phyloP scores from a whole-genome alignment of 148 eudicot genomes.

The Rhododendron molle region DNA sequence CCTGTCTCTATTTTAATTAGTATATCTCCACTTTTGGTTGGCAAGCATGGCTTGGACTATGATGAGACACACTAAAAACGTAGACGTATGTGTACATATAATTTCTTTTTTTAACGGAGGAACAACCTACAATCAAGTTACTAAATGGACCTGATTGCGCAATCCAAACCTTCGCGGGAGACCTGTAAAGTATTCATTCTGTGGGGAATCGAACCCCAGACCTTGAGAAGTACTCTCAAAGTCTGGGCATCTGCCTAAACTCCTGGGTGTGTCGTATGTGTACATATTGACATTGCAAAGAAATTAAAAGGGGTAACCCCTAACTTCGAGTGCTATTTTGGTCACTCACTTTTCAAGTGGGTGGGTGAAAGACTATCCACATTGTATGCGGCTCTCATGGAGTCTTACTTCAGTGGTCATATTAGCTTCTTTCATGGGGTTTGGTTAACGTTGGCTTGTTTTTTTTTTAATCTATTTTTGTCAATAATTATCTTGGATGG shows the following conservation, averaged over 20 bases:
- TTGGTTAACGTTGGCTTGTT: neutral
- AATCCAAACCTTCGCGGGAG: too few relatives aligned
- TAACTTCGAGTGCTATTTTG: neutral
- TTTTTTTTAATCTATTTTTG: neutral
- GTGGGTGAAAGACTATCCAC: neutral
- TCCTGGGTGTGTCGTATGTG: neutral
- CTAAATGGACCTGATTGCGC: too few relatives aligned
- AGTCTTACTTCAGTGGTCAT: neutral
- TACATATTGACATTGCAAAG: neutral
- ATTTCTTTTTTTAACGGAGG: too few relatives aligned
- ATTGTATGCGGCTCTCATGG: neutral
- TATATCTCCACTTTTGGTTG: neutral
- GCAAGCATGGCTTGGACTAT: neutral
- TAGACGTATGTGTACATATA: too few relatives aligned
- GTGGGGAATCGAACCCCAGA: too few relatives aligned
- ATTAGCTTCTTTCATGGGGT: neutral
- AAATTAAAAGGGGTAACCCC: neutral
- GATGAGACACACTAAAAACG: neutral
- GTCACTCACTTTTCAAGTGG: neutral
- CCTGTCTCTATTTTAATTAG: neutral
- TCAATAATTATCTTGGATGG: neutral
- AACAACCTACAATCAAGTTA: too few relatives aligned
- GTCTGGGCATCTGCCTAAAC: too few relatives aligned
- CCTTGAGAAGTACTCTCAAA: too few relatives aligned
- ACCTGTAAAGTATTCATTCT: too few relatives aligned